Percentiles rank a stretch among this genome's conserved stretches.
Conservation (phyloP, 768 basidiomycete species). For the Roridomyces roridus region DNA sequence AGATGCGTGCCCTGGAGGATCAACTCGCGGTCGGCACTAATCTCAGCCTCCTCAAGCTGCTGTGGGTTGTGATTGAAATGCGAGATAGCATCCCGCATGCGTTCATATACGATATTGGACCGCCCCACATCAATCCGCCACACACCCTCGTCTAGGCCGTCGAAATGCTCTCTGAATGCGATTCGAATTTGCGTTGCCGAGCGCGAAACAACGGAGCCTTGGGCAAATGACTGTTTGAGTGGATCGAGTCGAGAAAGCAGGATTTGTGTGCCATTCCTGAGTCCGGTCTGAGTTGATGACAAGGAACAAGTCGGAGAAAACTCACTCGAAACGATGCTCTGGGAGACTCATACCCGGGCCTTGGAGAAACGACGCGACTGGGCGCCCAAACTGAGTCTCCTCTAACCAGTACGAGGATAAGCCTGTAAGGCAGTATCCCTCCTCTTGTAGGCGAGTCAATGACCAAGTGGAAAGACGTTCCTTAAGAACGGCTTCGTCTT, state of each 20-base stretch:
- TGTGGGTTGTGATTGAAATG: slow-evolving; percentile 61
- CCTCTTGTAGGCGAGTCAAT: slow-evolving; percentile 59
- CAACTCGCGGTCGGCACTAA: slow-evolving; percentile 46
- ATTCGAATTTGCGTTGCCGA: slow-evolving; percentile 61
- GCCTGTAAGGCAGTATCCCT: slow-evolving; percentile 75
- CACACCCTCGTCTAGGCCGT: slow-evolving; percentile 46
- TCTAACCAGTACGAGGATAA: slow-evolving; percentile 74
- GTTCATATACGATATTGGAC: slow-evolving; percentile 67
- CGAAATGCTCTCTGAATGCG: slow-evolving; percentile 56
- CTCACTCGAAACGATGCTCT: slow-evolving; percentile 75
- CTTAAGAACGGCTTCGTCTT: slow-evolving; percentile 63
- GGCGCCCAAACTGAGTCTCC: slow-evolving; percentile 65
- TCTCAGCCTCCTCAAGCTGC: slow-evolving; percentile 39
- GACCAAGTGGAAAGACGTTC: slow-evolving; percentile 76
- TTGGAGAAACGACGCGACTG: slow-evolving; percentile 67
- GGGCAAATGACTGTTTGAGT: slow-evolving; percentile 54
- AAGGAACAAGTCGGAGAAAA: slow-evolving; percentile 12
- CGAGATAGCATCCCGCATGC: slow-evolving; percentile 73
- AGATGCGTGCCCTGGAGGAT: slow-evolving; percentile 75
- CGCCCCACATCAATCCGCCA: slow-evolving; percentile 79
- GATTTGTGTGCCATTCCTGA: slow-evolving; percentile 75
- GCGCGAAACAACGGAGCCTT: slow-evolving; percentile 60
- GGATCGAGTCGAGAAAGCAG: slow-evolving; percentile 71
- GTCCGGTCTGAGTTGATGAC: not conserved
- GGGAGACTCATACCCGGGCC: slow-evolving; percentile 70